These are phyloP conservation scores for Penicillium sp. DNA, from an alignment of 2,329 filamentous ascomycete genomes.

Conservation along the genomic window DNA sequence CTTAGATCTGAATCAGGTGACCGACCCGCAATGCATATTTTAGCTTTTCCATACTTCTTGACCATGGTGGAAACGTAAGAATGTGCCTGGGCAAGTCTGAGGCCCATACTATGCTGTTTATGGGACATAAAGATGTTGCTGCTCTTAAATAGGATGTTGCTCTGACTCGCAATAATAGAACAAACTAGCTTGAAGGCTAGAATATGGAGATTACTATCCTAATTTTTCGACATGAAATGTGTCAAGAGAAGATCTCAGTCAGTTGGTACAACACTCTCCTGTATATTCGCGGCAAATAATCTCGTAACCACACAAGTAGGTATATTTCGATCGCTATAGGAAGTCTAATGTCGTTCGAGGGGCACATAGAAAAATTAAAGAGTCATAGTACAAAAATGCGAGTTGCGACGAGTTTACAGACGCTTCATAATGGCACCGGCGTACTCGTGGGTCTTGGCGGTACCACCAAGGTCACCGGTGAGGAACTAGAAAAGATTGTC, in stretches of 20 bases:
- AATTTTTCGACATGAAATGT: background rate
- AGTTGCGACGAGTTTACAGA: conserved; percentile 42
- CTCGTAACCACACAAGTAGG: conserved; percentile 35
- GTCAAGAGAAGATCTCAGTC: background rate
- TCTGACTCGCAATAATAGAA: no score
- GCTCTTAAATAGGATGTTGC: no score
- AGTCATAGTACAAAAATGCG: conserved; percentile 38
- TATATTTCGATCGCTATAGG: conserved; percentile 39
- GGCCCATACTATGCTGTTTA: background rate
- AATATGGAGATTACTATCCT: background rate
- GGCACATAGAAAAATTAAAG: conserved; percentile 31
- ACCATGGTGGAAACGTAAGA: background rate
- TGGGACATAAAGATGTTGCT: background rate
- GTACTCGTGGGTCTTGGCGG: conserved; percentile 93
- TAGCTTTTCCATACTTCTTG: background rate
- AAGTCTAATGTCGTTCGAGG: conserved; percentile 39
- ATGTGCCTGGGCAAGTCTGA: background rate
- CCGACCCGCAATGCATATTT: background rate
- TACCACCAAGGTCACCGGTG: conserved; percentile 94
- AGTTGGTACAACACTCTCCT: background rate
- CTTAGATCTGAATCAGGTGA: no score
- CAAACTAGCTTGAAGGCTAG: background rate
- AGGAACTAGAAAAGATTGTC: conserved; percentile 55
- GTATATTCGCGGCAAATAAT: background rate
- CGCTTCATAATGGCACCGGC: conserved; percentile 82